Percentiles rank a stretch among this genome's conserved stretches.
Evolutionary conservation across 768 basidiomycete genomes (phyloP).

Genomic region (Boletus sensibilis): DNA sequence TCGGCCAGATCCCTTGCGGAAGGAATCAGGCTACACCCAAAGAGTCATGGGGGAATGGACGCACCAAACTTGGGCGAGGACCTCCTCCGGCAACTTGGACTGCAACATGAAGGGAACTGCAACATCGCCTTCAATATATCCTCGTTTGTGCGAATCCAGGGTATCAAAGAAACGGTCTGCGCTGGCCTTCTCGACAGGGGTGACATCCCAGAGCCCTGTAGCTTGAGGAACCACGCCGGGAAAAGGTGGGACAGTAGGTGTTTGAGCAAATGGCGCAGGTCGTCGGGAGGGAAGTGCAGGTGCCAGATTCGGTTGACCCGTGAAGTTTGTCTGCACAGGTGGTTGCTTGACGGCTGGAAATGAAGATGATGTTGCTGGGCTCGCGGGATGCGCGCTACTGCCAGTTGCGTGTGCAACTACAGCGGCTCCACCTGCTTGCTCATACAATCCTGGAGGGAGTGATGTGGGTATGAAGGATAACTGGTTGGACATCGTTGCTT

Average conservation of each 20-base stretch:
- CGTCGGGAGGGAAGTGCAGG: slow-evolving; percentile 26
- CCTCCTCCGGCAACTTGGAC: slow-evolving; percentile 77
- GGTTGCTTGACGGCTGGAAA: slow-evolving; percentile 57
- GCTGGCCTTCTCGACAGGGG: slow-evolving; percentile 70
- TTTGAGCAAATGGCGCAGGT: slow-evolving; percentile 16
- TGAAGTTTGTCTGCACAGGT: slow-evolving; percentile 55
- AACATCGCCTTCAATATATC: slow-evolving; percentile 88
- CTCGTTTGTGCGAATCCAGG: slow-evolving; percentile 72
- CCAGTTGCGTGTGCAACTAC: slow-evolving; percentile 57
- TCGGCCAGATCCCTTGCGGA: slow-evolving; percentile 85
- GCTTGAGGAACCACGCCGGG: slow-evolving; percentile 27
- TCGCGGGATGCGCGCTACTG: slow-evolving; percentile 57
- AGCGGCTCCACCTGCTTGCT: slow-evolving; percentile 61
- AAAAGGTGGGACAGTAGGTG: slow-evolving; percentile 28
- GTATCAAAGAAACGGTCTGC: slow-evolving; percentile 78
- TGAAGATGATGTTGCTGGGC: slow-evolving; percentile 46
- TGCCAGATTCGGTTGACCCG: slow-evolving; percentile 36
- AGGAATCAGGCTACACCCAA: slow-evolving; percentile 1
- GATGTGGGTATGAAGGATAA: slow-evolving; percentile 66
- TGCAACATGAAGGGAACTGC: slow-evolving; percentile 96
- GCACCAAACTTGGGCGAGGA: slow-evolving; percentile 90
- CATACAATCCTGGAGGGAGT: slow-evolving; percentile 83
- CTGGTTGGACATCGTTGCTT: slow-evolving; percentile 82
- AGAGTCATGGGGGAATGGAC: slow-evolving; percentile 25
- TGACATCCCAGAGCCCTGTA: slow-evolving; percentile 74